Conservation (phyloP, 2,329 filamentous ascomycete genomes). For the Penicillium sp. region DNA sequence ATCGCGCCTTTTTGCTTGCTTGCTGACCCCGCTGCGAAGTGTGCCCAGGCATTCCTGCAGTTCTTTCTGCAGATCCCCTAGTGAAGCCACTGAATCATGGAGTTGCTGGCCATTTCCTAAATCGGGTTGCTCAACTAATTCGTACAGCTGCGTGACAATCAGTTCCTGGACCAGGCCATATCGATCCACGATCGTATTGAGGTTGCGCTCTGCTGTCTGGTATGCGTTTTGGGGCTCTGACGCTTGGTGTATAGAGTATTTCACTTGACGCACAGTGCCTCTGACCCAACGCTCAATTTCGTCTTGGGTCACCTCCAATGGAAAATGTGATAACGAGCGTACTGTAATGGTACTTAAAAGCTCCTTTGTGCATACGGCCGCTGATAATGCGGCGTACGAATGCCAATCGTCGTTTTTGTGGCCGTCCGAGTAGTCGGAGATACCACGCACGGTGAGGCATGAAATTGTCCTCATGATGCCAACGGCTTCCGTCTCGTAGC, state of each 20-base stretch:
- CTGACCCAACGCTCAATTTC: background rate
- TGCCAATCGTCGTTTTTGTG: constrained; percentile 4
- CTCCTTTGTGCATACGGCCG: background rate
- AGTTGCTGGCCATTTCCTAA: background rate
- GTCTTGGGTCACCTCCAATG: background rate
- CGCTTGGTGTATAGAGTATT: background rate
- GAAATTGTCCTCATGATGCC: background rate
- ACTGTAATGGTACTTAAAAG: background rate
- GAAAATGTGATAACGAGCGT: background rate
- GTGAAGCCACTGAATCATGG: background rate
- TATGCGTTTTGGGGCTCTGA: background rate
- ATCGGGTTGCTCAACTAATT: background rate
- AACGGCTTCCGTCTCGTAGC: background rate
- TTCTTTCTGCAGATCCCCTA: background rate
- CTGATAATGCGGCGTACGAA: background rate
- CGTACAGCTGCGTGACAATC: background rate
- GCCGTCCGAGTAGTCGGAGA: background rate
- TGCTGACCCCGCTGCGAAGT: background rate
- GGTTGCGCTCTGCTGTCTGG: background rate
- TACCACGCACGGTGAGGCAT: background rate
- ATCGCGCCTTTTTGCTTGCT: background rate
- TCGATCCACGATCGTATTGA: background rate
- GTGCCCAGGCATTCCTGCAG: background rate
- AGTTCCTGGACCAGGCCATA: background rate
- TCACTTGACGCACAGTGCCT: background rate